Percentiles rank a stretch among this genome's conserved stretches.
Conservation (phyloP, 139 green algal species). For the Marvania coccoides region DNA sequence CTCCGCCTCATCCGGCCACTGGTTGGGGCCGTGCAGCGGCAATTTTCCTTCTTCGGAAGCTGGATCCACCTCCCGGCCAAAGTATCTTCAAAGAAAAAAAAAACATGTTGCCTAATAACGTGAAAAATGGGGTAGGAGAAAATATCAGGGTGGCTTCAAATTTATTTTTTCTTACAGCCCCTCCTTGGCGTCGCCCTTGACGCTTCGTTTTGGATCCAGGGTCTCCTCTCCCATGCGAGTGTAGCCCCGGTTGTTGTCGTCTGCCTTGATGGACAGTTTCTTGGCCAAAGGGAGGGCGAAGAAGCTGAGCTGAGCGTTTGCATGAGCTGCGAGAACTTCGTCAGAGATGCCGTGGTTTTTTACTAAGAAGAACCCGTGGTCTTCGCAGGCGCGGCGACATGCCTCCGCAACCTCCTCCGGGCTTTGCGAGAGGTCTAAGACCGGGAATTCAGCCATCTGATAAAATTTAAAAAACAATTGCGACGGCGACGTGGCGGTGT, state of each 20-base stretch:
- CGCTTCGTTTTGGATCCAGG: constrained; percentile 59
- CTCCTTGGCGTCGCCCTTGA: constrained; percentile 83
- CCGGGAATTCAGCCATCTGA: constrained; percentile 16
- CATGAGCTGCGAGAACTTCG: constrained; percentile 40
- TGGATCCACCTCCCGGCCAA: constrained; percentile 51
- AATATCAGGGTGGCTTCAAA: too few species aligned
- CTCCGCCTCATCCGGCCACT: constrained; percentile 60
- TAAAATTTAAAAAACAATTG: too few species aligned
- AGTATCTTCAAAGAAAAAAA: too few species aligned
- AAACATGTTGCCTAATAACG: too few species aligned
- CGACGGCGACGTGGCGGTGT: too few species aligned
- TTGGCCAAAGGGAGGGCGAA: constrained; percentile 65
- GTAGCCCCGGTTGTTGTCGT: constrained; percentile 58
- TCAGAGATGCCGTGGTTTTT: constrained; percentile 62
- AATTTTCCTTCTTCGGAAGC: constrained; percentile 37
- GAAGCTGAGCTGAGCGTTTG: constrained; percentile 46
- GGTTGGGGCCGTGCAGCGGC: constrained; percentile 87
- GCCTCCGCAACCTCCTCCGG: constrained; percentile 1
- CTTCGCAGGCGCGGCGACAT: constrained; percentile 25
- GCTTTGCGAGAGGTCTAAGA: constrained; percentile 19
- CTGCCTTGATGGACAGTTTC: constrained; percentile 59
- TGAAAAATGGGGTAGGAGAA: too few species aligned
- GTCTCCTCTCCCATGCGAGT: constrained; percentile 69
- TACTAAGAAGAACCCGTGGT: constrained; percentile 66
- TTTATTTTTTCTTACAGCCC: too few species aligned